Conservation (phyloP, 805 yeast species). For the Cyberlindnera misumaiensis region DNA sequence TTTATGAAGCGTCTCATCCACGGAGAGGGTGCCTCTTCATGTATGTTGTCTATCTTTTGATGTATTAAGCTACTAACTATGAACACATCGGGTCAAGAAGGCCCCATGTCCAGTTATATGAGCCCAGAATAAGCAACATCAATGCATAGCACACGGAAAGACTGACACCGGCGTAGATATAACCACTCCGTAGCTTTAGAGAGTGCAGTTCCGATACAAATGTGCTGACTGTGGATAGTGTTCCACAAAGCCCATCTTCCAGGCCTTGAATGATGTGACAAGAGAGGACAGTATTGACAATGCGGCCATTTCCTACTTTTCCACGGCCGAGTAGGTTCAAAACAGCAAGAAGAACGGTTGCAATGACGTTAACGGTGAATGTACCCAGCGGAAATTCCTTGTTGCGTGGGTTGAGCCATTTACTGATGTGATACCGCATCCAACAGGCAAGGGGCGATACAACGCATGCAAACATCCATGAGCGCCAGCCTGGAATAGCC, state of each 20-base stretch:
- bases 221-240: conserved; percentile 70
- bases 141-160: conserved; percentile 41
- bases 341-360: conserved; percentile 37
- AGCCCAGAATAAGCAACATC: conserved; percentile 57
- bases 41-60: conserved; percentile 1
- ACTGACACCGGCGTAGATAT: conserved; percentile 45
- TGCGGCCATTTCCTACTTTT: conserved; percentile 17
- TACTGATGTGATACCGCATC: conserved; percentile 48
- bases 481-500: conserved; percentile 39
- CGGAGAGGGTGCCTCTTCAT: conserved; percentile 8
- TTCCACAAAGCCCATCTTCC: conserved; percentile 64
- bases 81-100: conserved; percentile 21
- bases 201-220: conserved; percentile 60
- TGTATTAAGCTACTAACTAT: background rate
- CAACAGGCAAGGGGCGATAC: conserved; percentile 71
- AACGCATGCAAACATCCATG: conserved; percentile 61
- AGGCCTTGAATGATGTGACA: conserved; percentile 52
- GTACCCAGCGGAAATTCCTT: conserved; percentile 52
- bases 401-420: conserved; percentile 35
- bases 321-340: conserved; percentile 42
- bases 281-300: conserved; percentile 28
- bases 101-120: conserved; percentile 65
- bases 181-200: conserved; percentile 30
- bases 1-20: conserved; percentile 6
- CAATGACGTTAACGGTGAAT: conserved; percentile 41